Conservation (phyloP, 1,284 basidiomycete genomes). For the Heterobasidion parviporum region DNA sequence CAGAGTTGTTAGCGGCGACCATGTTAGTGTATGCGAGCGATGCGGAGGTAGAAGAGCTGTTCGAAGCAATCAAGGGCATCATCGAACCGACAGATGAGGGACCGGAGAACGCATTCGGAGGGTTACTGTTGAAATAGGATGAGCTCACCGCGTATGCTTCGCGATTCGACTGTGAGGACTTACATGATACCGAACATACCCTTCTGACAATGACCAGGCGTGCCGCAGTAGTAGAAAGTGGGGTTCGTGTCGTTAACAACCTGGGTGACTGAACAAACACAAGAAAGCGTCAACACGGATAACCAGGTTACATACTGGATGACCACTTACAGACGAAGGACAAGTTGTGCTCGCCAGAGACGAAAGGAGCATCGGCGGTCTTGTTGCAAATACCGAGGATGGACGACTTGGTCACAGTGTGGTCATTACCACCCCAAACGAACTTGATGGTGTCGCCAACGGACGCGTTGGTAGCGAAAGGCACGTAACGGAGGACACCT, state of each 20-base stretch:
- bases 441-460: slow-evolving; percentile 69
- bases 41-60: slow-evolving; percentile 45
- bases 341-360: slow-evolving; percentile 54
- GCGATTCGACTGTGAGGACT: slow-evolving; percentile 17
- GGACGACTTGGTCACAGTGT: slow-evolving; percentile 73
- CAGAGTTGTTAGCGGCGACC: slow-evolving; percentile 36
- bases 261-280: slow-evolving; percentile 41
- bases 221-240: slow-evolving; percentile 65
- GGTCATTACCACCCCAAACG: slow-evolving; percentile 65
- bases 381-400: slow-evolving; percentile 63
- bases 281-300: neutral
- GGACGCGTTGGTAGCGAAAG: slow-evolving; percentile 64
- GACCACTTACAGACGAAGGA: slow-evolving; percentile 34
- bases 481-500: slow-evolving; percentile 67
- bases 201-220: slow-evolving; percentile 60
- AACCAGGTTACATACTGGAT: slow-evolving; percentile 14
- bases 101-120: slow-evolving; percentile 35
- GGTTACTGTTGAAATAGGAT: slow-evolving; percentile 31
- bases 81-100: slow-evolving; percentile 40
- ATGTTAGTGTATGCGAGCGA: slow-evolving; percentile 44
- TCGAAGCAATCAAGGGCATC: slow-evolving; percentile 40
- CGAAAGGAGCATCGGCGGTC: slow-evolving; percentile 47
- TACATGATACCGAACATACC: slow-evolving; percentile 74
- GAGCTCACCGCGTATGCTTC: slow-evolving; percentile 4
- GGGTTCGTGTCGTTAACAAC: slow-evolving; percentile 65